Conservation (phyloP, 2,329 filamentous ascomycete genomes). For the Pseudogymnoascus sp. region DNA sequence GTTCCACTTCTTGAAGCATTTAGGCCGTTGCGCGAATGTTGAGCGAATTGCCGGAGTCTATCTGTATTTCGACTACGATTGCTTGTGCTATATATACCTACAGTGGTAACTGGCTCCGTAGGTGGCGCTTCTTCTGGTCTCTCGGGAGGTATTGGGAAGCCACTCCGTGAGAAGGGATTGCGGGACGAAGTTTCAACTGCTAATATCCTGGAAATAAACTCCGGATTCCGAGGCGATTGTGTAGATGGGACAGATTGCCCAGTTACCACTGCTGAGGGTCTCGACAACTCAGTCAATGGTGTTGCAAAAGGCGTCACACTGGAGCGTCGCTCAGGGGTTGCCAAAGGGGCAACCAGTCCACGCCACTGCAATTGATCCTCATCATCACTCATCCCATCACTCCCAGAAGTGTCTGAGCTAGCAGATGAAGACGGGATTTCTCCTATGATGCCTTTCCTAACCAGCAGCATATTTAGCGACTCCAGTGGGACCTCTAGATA, state of each 20-base stretch:
- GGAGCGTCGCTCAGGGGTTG: not conserved
- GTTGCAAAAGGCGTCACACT: not conserved
- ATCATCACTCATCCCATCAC: not conserved
- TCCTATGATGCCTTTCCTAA: not conserved
- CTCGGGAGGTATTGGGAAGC: not conserved
- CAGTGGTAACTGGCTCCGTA: not conserved
- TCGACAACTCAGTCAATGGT: not conserved
- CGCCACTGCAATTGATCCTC: not conserved
- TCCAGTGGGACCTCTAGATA: not conserved
- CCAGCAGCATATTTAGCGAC: not conserved
- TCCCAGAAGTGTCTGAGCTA: not conserved
- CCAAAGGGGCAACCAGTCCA: not conserved
- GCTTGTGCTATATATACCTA: not conserved
- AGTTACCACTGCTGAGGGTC: not conserved
- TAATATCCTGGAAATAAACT: not conserved
- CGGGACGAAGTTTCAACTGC: not conserved
- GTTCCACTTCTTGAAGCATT: not conserved
- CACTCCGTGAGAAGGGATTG: not conserved
- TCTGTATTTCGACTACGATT: not conserved
- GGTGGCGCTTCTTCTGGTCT: not conserved
- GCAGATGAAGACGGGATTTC: not conserved
- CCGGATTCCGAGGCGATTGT: not conserved
- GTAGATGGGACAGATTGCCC: not conserved
- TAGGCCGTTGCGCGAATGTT: not conserved
- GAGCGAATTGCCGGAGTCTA: not conserved